Evolutionary conservation across 1,284 basidiomycete species (phyloP), one percentile per base, ranked within the genome.

Genomic region (Microstroma glucosiphilum): DNA sequence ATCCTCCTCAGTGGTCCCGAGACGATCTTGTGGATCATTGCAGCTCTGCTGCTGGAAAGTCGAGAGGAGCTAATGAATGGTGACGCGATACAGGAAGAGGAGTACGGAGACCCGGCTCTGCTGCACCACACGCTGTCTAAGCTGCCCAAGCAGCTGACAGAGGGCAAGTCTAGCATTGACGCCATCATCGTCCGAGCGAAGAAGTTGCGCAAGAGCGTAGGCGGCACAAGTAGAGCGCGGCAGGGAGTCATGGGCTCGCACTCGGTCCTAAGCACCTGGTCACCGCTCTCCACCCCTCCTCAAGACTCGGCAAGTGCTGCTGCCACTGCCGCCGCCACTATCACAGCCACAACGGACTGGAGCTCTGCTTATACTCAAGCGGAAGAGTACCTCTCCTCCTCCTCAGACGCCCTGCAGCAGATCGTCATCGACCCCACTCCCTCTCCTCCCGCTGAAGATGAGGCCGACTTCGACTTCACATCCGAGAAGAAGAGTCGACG

Each of bases 1-100:
- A 81, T 96, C 6, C 81, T 96, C 3, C 85, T 86, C 60, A 84
- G 91, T 48, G 91, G 91, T 15, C 92, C 92, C 2, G 85, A 90
- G 41, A 82, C 84, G 1, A 83, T 86, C 0, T 87, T 94, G 1
- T 96, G 94, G 80, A 84, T 96, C 1, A 87, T 86, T 6, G 86
- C 88, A 40, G 88, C 89, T 26, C 89, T 93, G 73, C 71, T 89
- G 83, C 26, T 68, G 21, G 23, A 59, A 15, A 58, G 26, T 19
- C 66, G 65, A 43, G 62, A 60, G 37, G 49, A 57, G 1, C 61
- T 67, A 46, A 23, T 66, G 9, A 17, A 17, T 19, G 21, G 26
- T n/a, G 43, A 64, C 8, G 59, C 15, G 17, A 37, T 37, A 9
- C 60, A 65, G 59, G 67, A 64, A 1, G 49, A 46, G 15, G 62